A percentile compares a stretch with the other conserved stretches of the same genome.
Conservation (phyloP, 805 yeast species). For the Cyberlindnera galapagoensis region DNA sequence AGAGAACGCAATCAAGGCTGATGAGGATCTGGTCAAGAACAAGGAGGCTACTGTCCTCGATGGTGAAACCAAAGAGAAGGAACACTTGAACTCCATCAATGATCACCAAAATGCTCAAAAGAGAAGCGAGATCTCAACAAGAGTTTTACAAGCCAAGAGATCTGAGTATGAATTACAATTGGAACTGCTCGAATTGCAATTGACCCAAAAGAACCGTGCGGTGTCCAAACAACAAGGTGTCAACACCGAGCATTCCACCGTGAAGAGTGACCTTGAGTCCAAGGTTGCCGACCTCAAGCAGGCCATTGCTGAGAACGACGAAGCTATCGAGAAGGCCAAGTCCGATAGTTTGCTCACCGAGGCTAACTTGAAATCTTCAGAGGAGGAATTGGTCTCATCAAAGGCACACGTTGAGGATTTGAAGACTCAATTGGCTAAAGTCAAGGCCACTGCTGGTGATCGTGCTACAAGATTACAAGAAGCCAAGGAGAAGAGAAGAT, state of each 20-base stretch:
- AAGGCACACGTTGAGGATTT: constrained; percentile 13
- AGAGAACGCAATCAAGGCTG: constrained; percentile 12
- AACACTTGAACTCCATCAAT: constrained; percentile 14
- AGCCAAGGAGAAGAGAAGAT: constrained; percentile 20
- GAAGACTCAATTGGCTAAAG: constrained; percentile 17
- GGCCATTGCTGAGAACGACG: constrained; percentile 17
- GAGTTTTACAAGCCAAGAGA: constrained; percentile 23
- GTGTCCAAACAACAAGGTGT: constrained; percentile 16
- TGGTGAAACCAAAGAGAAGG: constrained; percentile 13
- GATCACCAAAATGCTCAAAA: constrained; percentile 18
- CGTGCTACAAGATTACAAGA: constrained; percentile 20
- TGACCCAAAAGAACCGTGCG: constrained; percentile 22
- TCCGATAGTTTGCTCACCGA: constrained; percentile 7
- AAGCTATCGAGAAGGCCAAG: constrained; percentile 14
- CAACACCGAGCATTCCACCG: constrained; percentile 11
- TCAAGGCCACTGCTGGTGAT: constrained; percentile 15
- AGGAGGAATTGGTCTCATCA: constrained; percentile 14
- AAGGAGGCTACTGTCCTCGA: constrained; percentile 14
- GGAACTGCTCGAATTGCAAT: constrained; percentile 19
- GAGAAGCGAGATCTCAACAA: constrained; percentile 18
- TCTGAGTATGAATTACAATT: constrained; percentile 21
- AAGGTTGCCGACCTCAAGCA: constrained; percentile 15
- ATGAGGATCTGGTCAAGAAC: constrained; percentile 13
- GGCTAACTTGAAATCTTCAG: constrained; percentile 10
- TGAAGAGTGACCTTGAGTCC: constrained; percentile 15